phyloP scores from a whole-genome alignment of 1,139 yeast genomes.

The Debaryomyces nepalensis region DNA sequence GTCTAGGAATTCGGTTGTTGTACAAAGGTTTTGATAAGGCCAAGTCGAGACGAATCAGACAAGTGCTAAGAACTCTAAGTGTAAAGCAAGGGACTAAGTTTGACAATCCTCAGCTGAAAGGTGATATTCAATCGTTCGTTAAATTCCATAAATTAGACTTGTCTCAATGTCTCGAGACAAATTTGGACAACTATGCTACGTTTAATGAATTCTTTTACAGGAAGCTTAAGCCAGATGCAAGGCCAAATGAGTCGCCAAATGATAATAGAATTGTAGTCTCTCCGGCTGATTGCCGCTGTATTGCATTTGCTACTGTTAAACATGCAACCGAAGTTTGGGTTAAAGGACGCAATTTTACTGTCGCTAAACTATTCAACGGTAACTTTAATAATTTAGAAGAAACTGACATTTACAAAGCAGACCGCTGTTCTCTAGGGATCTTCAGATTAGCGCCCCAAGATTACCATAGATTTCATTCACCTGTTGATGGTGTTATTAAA shows the following conservation, averaged over 20 bases:
- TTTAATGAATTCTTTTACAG: conserved; percentile 93
- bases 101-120: conserved; percentile 68
- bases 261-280: conserved; percentile 61
- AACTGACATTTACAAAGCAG: conserved; percentile 40
- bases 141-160: conserved; percentile 79
- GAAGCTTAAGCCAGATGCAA: conserved; percentile 68
- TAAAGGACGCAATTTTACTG: conserved; percentile 79
- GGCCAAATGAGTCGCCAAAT: conserved; percentile 66
- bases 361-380: conserved; percentile 65
- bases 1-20: conserved; percentile 82
- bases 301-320: conserved; percentile 65
- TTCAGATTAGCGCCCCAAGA: conserved; percentile 96
- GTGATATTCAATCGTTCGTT: conserved; percentile 76
- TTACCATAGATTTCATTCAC: conserved; percentile 91
- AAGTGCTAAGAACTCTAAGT: conserved; percentile 65
- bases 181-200: conserved; percentile 57
- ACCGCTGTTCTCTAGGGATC: conserved; percentile 67
- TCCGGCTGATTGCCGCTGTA: conserved; percentile 89
- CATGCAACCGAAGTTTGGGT: conserved; percentile 84
- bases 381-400: conserved; percentile 55
- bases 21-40: conserved; percentile 74
- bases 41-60: conserved; percentile 57
- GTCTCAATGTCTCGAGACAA: conserved; percentile 62
- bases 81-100: conserved; percentile 84
- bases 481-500: conserved; percentile 76